A percentile compares a stretch with the other conserved stretches of the same genome.
phyloP scores from a whole-genome alignment of 768 basidiomycete species.

The Suillus ampliporus region DNA sequence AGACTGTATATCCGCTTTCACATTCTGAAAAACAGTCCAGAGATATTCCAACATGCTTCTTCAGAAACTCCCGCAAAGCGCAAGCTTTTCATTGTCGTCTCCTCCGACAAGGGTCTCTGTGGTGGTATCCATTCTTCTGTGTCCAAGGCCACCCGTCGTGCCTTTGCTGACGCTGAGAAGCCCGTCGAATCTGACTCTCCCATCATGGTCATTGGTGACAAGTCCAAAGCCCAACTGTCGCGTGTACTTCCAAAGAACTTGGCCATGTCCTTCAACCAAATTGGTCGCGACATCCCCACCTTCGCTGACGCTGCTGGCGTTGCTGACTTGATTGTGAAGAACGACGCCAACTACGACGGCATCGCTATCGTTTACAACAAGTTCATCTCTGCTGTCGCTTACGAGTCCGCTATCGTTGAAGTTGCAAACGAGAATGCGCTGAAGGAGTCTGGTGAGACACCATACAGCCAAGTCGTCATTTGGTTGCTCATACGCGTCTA shows the following conservation, averaged over 20 bases:
- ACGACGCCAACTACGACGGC: conserved; percentile 85
- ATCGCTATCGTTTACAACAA: conserved; percentile 83
- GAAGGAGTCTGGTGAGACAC: conserved; percentile 74
- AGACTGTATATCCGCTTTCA: conserved; percentile 15
- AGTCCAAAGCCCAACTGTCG: conserved; percentile 90
- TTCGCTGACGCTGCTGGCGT: conserved; percentile 96
- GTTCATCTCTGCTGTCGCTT: conserved; percentile 90
- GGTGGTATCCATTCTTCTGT: conserved; percentile 99
- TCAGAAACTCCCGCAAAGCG: conserved; percentile 71
- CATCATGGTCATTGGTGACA: conserved; percentile 93
- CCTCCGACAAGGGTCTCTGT: conserved; percentile 99
- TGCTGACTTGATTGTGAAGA: conserved; percentile 89
- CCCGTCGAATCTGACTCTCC: conserved; percentile 64
- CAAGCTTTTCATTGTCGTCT: conserved; percentile 92
- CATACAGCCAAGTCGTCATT: conserved; percentile 3
- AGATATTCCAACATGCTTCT: conserved; percentile 84
- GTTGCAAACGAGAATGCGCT: conserved; percentile 84
- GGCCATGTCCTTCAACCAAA: conserved; percentile 92
- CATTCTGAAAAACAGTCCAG: conserved; percentile 44
- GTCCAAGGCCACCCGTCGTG: conserved; percentile 84
- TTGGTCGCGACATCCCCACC: conserved; percentile 96
- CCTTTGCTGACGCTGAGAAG: conserved; percentile 56
- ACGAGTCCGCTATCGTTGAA: conserved; percentile 77
- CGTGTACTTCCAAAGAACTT: conserved; percentile 71
- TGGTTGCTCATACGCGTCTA: conserved; percentile 31